These are phyloP conservation scores for Glycyrrhiza uralensis DNA, from an alignment of 306 rosid genomes.

Conservation along the genomic window DNA sequence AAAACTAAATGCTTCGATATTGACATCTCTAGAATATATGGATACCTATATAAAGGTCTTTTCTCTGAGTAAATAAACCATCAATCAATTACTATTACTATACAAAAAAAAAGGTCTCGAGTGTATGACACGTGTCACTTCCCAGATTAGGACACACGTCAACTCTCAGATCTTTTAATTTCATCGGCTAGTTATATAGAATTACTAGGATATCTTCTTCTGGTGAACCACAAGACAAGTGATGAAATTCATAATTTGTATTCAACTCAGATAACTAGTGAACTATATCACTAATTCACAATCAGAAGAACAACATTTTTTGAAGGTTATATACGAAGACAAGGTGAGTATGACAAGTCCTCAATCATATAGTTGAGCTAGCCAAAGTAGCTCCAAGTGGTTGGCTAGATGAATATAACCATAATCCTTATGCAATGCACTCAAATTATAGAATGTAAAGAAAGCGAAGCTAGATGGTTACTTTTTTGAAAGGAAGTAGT, in stretches of 20 bases:
- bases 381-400: background rate
- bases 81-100: too few relatives aligned
- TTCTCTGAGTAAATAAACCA: too few relatives aligned
- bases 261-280: background rate
- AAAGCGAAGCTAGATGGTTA: constrained; percentile 17
- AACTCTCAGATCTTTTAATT: too few relatives aligned
- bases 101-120: too few relatives aligned
- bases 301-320: background rate
- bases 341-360: background rate
- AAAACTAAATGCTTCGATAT: background rate
- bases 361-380: background rate
- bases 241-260: background rate
- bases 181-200: too few relatives aligned
- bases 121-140: too few relatives aligned
- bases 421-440: background rate
- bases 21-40: background rate
- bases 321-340: background rate
- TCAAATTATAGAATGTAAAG: background rate
- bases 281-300: background rate
- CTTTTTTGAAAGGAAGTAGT: constrained; percentile 64
- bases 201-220: background rate
- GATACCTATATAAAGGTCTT: background rate
- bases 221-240: background rate
- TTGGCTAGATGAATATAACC: background rate
- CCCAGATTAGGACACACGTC: too few relatives aligned